Evolutionary conservation across 2,329 filamentous ascomycete species (phyloP).

Genomic region (Aphanocladium album): DNA sequence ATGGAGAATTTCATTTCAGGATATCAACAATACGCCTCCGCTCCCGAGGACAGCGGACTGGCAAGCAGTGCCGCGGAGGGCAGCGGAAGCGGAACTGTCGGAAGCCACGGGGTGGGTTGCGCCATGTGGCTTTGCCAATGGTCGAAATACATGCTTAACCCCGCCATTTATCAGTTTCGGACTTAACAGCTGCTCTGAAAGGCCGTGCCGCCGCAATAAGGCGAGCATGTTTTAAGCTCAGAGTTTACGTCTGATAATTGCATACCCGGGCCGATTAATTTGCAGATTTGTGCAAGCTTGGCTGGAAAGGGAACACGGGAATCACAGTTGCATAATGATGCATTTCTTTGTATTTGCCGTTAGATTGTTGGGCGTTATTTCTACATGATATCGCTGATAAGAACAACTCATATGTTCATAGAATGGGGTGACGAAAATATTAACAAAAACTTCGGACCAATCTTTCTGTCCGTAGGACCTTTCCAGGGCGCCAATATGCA

Average conservation of each 20-base stretch:
- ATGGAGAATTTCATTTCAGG: background rate
- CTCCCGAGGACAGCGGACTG: background rate
- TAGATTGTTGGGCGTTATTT: background rate
- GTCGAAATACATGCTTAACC: background rate
- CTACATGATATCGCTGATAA: conserved; percentile 9
- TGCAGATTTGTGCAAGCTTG: background rate
- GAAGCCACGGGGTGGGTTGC: background rate
- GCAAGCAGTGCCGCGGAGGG: background rate
- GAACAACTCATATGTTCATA: background rate
- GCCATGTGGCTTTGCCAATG: background rate
- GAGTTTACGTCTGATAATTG: background rate
- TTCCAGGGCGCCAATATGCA: conserved; percentile 10
- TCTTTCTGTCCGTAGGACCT: conserved; percentile 8
- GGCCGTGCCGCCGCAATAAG: background rate
- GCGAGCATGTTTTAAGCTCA: background rate
- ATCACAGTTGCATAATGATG: background rate
- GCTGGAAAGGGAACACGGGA: background rate
- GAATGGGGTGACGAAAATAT: background rate
- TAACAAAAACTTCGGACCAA: conserved; percentile 2
- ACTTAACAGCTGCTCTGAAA: background rate
- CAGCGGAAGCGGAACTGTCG: conserved; percentile 1
- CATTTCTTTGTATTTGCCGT: background rate
- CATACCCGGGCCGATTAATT: background rate
- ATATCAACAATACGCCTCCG: background rate
- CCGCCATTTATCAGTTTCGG: background rate